Evolutionary conservation across 2,329 filamentous ascomycete genomes (phyloP), one percentile per base, ranked within the genome.

Genomic region (Calonectria leucothoes): DNA sequence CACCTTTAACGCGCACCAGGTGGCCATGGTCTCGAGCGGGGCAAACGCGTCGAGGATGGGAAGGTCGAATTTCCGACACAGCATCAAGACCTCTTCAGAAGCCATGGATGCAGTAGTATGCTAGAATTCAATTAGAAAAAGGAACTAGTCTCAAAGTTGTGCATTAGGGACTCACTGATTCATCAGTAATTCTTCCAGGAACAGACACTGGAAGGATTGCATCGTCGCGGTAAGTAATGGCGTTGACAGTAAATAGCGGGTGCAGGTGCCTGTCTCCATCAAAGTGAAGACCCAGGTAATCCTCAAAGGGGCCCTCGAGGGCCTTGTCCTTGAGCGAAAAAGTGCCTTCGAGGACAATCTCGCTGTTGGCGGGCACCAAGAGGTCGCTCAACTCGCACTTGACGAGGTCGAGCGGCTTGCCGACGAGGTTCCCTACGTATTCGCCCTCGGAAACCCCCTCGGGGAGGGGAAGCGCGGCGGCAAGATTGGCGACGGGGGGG

Each of bases 1-100:
- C 17, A 92, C 87, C 71, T 91, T 87, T 76, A 93, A 74, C 0
- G 83, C 87, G 0, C 83, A 83, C 88, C 88, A 90, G 0, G 84
- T 89, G 0, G 85, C 87, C 72, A 87, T 85, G 0, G 86, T 83
- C 71, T 88, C 87, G 49, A 88, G 86, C 0, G 86, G 87, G 0
- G 86, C 75, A 68, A 85, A 87, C 0, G 84, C 84, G 15, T 88
- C 85, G 1, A 75, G 84, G 52, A 89, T 81, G 0, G 66, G 66
- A 7, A 68, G 39, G 2, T 25, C 15, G 5, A 35, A 27, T 1
- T 68, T 48, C 11, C 23, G 59, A 2, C 72, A 70, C 3, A 77
- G 66, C 4, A 68, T 71, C 0, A 70, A 20, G 7, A 68, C 37
- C 33, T 59, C 66, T 3, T 31, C 66, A 4, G 66, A 68, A 7